phyloP scores from a whole-genome alignment of 2,329 filamentous ascomycete species.

The Seiridium cupressi region DNA sequence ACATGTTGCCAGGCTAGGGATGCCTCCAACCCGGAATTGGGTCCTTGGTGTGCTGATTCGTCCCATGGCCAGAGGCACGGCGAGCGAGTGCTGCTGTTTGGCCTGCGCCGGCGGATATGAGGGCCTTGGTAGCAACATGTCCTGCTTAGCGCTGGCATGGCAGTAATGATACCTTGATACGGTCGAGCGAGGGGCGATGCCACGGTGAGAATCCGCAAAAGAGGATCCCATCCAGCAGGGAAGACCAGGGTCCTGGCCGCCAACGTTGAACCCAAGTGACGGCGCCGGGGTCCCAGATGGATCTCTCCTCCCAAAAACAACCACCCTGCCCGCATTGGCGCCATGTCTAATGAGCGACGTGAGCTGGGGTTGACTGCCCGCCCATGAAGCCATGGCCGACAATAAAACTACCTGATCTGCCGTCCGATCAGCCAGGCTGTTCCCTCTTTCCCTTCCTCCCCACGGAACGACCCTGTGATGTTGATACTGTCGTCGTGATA shows the following conservation, averaged over 20 bases:
- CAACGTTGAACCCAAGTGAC: neutral
- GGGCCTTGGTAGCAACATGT: neutral
- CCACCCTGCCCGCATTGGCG: slow-evolving; percentile 10
- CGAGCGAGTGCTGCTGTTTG: neutral
- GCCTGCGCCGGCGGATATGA: neutral
- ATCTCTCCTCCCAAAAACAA: slow-evolving; percentile 10
- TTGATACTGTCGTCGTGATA: slow-evolving; percentile 51
- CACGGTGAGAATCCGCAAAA: neutral
- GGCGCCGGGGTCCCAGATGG: neutral
- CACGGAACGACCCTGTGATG: slow-evolving; percentile 46
- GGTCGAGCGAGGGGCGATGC: neutral
- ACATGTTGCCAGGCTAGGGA: neutral
- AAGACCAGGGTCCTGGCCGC: neutral
- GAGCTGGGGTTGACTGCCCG: neutral
- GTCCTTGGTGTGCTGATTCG: neutral
- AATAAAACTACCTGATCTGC: slow-evolving; percentile 41
- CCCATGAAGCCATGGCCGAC: slow-evolving; percentile 28
- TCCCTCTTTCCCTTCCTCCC: slow-evolving; percentile 34
- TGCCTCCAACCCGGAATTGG: neutral
- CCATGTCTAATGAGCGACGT: slow-evolving; percentile 5
- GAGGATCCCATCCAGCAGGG: neutral
- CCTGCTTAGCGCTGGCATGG: neutral
- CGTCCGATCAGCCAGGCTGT: slow-evolving; percentile 30
- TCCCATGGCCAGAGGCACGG: neutral
- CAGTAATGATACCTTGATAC: no score